Evolutionary conservation across 75 land plant genomes (phyloP).

Genomic region (Chamaecyparis obtusa): DNA sequence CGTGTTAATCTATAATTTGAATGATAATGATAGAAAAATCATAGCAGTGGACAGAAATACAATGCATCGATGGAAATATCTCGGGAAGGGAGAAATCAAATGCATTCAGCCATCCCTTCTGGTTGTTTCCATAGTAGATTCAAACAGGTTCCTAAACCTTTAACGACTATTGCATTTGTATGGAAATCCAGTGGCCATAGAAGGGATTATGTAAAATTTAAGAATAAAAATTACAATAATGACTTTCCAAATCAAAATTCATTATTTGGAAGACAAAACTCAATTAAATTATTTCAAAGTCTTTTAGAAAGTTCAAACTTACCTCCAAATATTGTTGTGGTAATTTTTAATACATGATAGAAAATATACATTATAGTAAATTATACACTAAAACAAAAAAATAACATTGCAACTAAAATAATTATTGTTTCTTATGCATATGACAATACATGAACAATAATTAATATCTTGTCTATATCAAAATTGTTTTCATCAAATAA

Average conservation of each 20-base stretch:
- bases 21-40: too few species aligned
- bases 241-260: not conserved
- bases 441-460: too few species aligned
- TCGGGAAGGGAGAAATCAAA: too few species aligned
- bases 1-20: too few species aligned
- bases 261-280: not conserved
- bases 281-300: too few species aligned
- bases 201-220: conserved; percentile 51
- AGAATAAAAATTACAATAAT: not conserved
- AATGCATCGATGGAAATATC: too few species aligned
- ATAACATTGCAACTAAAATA: not conserved
- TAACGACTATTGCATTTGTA: conserved; percentile 41
- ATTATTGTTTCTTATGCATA: too few species aligned
- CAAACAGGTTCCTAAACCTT: conserved; percentile 44
- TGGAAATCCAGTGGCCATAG: conserved; percentile 87
- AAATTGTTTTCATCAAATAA: too few species aligned
- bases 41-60: too few species aligned
- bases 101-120: too few species aligned
- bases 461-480: too few species aligned
- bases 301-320: not conserved
- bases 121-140: conserved; percentile 18
- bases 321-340: conserved; percentile 65
- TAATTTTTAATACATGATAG: conserved; percentile 52
- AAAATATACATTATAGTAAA: not conserved
- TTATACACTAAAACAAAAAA: not conserved